These are phyloP conservation scores for Exsudoporus frostii DNA, from an alignment of 768 basidiomycete species.

Conservation along the genomic window DNA sequence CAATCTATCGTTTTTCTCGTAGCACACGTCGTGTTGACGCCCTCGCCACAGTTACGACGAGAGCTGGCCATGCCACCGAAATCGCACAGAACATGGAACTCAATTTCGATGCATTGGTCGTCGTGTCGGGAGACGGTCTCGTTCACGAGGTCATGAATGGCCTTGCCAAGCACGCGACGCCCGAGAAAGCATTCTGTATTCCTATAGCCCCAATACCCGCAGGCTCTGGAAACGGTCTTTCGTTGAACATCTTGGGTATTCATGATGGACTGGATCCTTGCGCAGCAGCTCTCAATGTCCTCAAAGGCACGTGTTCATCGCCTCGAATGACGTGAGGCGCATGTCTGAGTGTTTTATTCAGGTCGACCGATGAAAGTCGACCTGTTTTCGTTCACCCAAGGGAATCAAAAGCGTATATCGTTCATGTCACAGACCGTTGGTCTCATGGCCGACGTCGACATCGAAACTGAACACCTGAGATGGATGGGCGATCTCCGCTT, in stretches of 20 bases:
- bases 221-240: conserved; percentile 77
- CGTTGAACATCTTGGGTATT: conserved; percentile 67
- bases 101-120: conserved; percentile 66
- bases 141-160: conserved; percentile 85
- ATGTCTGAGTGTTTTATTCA: conserved; percentile 26
- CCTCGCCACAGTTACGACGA: conserved; percentile 52
- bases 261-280: conserved; percentile 71
- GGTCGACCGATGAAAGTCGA: conserved; percentile 75
- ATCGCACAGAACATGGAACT: conserved; percentile 55
- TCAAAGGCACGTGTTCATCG: conserved; percentile 54
- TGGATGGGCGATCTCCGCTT: conserved; percentile 89
- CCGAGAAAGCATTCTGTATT: conserved; percentile 56
- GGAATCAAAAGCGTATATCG: conserved; percentile 58
- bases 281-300: conserved; percentile 68
- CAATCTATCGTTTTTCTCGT: neutral
- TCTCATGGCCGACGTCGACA: conserved; percentile 81
- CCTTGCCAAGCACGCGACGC: conserved; percentile 61
- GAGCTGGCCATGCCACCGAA: conserved; percentile 61
- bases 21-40: neutral
- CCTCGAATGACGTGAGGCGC: neutral
- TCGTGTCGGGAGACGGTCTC: conserved; percentile 82
- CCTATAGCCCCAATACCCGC: conserved; percentile 80
- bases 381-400: conserved; percentile 72
- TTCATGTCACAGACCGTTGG: conserved; percentile 85
- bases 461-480: conserved; percentile 78